These are phyloP conservation scores for Leavenworthia alabamica DNA, from an alignment of 345 rosid species.

Conservation along the genomic window DNA sequence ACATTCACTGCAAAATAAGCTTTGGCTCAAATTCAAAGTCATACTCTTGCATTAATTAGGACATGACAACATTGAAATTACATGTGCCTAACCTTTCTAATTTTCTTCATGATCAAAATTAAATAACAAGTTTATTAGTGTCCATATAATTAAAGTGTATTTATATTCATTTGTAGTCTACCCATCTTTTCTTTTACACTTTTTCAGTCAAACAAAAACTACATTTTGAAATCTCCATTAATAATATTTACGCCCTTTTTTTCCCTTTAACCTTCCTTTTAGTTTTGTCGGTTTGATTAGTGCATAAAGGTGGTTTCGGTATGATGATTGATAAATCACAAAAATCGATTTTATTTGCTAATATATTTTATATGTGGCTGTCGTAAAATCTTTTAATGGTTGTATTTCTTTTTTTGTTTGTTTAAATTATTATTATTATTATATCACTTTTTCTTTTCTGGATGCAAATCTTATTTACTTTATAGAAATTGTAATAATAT, in stretches of 20 bases:
- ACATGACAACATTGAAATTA: neutral
- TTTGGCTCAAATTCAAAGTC: neutral
- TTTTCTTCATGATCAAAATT: neutral
- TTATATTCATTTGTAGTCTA: neutral
- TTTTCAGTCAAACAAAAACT: neutral
- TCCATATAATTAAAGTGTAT: neutral
- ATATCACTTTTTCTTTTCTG: too few relatives aligned
- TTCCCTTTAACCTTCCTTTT: neutral
- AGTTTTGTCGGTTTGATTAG: neutral
- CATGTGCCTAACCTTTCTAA: conserved; percentile 8
- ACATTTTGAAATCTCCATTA: neutral
- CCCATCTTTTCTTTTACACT: neutral
- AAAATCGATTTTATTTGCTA: too few relatives aligned
- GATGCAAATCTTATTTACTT: too few relatives aligned
- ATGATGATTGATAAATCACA: neutral
- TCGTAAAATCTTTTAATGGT: too few relatives aligned
- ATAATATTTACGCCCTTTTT: neutral
- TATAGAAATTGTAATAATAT: too few relatives aligned
- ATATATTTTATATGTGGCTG: too few relatives aligned
- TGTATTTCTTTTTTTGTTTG: too few relatives aligned
- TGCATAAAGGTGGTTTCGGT: neutral
- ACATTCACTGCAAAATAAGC: neutral
- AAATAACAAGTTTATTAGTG: neutral
- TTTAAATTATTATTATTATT: too few relatives aligned
- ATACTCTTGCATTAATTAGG: neutral